Evolutionary conservation across 106 monocot species (phyloP), one percentile per base, ranked within the genome.

Genomic region (Acanthochlamys bracteata): DNA sequence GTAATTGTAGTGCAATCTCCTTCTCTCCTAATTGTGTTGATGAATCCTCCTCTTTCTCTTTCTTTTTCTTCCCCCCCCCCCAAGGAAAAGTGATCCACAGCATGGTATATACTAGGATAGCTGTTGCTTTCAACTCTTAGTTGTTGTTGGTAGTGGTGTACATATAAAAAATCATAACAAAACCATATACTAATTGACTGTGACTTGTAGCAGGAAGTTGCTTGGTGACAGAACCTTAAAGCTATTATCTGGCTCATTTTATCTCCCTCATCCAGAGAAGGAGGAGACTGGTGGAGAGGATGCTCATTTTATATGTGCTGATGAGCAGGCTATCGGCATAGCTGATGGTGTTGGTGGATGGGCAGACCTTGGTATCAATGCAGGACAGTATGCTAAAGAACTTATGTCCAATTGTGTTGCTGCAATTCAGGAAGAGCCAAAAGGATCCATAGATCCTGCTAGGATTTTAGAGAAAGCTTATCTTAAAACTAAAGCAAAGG

Each of bases 291-390:
- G 95, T 58, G 95, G 95, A 19, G 95, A 96, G 65, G 95, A 96
- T 87, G 90, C 86, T 60, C 90, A 90, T 74, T 96, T 96, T 65
- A 95, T 95, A 60, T 95, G 87, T 60, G 65, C 66, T 53, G 73
- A 84, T 66, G 84, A 88, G 62, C 90, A 84, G 27, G 88, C 84
- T 10, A 85, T 96, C 58, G 96, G 90, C 57, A 87, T 96, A 13
- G 96, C 96, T 39, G 96, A 91, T 79, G 96, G 96, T 69, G 96
- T 96, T 70, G 96, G 96, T 69, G 96, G 96, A 14, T 96, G 96
- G 96, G 90, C 96, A 70, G 90, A 91, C 17, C 73, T 88, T 74
- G 96, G 96, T 67, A 74, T 96, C 69, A 71, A 96, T 74, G 71
- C 90, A 47, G 96, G 90, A 64, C 70, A 74, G 25, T 96, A 96